Percentiles rank a stretch among this genome's conserved stretches.
These are phyloP conservation scores for Gautieria morchelliformis DNA, from an alignment of 768 basidiomycete species.

Conservation along the genomic window DNA sequence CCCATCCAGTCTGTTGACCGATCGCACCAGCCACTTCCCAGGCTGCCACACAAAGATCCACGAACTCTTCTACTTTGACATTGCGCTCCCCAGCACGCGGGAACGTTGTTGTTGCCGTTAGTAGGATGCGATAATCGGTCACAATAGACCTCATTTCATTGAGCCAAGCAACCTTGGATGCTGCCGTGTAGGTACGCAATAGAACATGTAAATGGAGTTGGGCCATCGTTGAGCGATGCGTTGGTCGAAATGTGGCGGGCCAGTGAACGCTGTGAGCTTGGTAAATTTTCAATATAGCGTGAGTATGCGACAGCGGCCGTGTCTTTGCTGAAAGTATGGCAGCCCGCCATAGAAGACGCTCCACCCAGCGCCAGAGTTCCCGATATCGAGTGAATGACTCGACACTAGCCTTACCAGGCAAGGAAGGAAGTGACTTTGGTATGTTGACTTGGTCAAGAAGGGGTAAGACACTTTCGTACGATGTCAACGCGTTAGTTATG, in stretches of 20 bases:
- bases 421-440: slow-evolving; percentile 20
- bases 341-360: slow-evolving; percentile 74
- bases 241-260: slow-evolving; percentile 71
- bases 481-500: slow-evolving; percentile 40
- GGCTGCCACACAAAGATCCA: slow-evolving; percentile 66
- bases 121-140: slow-evolving; percentile 58
- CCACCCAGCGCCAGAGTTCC: slow-evolving; percentile 82
- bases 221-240: slow-evolving; percentile 61
- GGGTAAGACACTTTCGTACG: slow-evolving; percentile 47
- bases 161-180: slow-evolving; percentile 44
- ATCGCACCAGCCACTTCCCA: slow-evolving; percentile 70
- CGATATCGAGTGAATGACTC: slow-evolving; percentile 57
- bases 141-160: slow-evolving; percentile 56
- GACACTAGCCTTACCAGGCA: slow-evolving; percentile 31
- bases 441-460: slow-evolving; percentile 45
- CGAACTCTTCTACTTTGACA: slow-evolving; percentile 70
- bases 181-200: slow-evolving; percentile 11
- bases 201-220: slow-evolving; percentile 69
- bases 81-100: slow-evolving; percentile 78
- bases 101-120: slow-evolving; percentile 63
- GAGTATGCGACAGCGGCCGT: slow-evolving; percentile 23
- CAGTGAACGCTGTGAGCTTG: slow-evolving; percentile 54
- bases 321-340: slow-evolving; percentile 46
- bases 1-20: slow-evolving; percentile 62
- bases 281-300: slow-evolving; percentile 67